Evolutionary conservation across 495 filamentous ascomycete genomes (phyloP), one percentile per base, ranked within the genome.

Genomic region (Penicillium paxilli): DNA sequence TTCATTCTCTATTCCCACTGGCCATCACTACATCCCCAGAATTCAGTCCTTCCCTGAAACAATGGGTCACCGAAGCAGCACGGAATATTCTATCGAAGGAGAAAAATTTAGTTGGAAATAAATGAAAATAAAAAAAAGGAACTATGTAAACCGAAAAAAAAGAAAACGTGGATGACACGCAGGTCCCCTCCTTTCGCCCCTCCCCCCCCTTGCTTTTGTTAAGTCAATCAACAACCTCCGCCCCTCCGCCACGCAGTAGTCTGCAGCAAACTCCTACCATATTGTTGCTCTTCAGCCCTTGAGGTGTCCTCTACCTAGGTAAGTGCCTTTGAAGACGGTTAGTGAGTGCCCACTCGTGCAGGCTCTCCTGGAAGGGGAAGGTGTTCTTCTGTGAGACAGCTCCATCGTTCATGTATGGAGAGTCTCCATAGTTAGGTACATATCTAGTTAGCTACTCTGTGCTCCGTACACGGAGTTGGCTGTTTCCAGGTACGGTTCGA

Each of bases 151-250:
- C 11, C n/a, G 11, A 38, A 19, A 38, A 37, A 28, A 28, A 28
- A 28, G n/a, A 37, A 37, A 42, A 41, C 38, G 38, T 41, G 38
- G 38, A 41, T 42, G 40, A 42, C 40, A 42, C 40, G 40, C 40
- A 42, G 40, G 40, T 22, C 23, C 20, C 40, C 40, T n/a, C n/a
- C 35, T 20, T n/a, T 40, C 5, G 16, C 7, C 14, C 9, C 35
- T n/a, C 35, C 40, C 23, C 40, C 19, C 40, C 40, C 40, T 23
- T 21, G 40, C 40, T 38, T 38, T n/a, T n/a, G n/a, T n/a, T n/a
- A n/a, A n/a, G n/a, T n/a, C n/a, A n/a, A n/a, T n/a, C n/a, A n/a
- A n/a, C n/a, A n/a, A 5, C 11, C 11, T 28, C 11, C 33, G 38
- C 38, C 40, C 40, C 40, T 42, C 40, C 40, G 20, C 40, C 20